Evolutionary conservation across 306 rosid genomes (phyloP).

Genomic region (Corylus avellana): DNA sequence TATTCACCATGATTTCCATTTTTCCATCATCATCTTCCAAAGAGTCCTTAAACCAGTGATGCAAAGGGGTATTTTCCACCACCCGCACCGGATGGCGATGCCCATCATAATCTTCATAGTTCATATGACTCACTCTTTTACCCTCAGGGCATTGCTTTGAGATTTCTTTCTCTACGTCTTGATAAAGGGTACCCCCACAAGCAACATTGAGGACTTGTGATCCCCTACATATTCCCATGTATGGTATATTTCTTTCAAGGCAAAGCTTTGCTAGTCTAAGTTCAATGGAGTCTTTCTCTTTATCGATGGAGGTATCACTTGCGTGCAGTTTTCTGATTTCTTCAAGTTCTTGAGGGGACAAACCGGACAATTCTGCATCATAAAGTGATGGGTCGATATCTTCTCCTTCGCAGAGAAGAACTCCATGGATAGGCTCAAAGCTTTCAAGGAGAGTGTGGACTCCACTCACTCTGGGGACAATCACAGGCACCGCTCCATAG

Average conservation of each 20-base stretch:
- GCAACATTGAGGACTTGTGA: conserved; percentile 89
- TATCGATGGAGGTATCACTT: conserved; percentile 81
- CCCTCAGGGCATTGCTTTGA: conserved; percentile 34
- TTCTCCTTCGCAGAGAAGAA: conserved; percentile 91
- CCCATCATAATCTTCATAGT: conserved; percentile 67
- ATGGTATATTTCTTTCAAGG: conserved; percentile 88
- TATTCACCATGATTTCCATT: conserved; percentile 49
- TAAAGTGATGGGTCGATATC: conserved; percentile 90
- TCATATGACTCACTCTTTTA: conserved; percentile 56
- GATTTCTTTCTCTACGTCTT: conserved; percentile 70
- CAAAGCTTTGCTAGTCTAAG: conserved; percentile 79
- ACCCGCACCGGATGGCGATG: conserved; percentile 37
- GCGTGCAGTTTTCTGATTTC: conserved; percentile 70
- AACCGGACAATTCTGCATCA: conserved; percentile 46
- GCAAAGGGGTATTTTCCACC: conserved; percentile 28
- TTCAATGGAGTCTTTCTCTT: conserved; percentile 84
- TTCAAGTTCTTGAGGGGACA: conserved; percentile 64
- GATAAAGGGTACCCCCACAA: conserved; percentile 85
- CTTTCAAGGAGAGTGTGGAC: conserved; percentile 73
- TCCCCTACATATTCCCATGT: conserved; percentile 87
- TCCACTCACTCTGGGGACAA: conserved; percentile 84
- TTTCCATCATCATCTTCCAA: conserved; percentile 25
- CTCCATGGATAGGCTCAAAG: conserved; percentile 98
- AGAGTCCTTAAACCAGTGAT: conserved; percentile 45
- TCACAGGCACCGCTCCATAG: conserved; percentile 85